Evolutionary conservation across 1,284 basidiomycete species (phyloP), one percentile per base, ranked within the genome.

Genomic region (Meira nashicola): DNA sequence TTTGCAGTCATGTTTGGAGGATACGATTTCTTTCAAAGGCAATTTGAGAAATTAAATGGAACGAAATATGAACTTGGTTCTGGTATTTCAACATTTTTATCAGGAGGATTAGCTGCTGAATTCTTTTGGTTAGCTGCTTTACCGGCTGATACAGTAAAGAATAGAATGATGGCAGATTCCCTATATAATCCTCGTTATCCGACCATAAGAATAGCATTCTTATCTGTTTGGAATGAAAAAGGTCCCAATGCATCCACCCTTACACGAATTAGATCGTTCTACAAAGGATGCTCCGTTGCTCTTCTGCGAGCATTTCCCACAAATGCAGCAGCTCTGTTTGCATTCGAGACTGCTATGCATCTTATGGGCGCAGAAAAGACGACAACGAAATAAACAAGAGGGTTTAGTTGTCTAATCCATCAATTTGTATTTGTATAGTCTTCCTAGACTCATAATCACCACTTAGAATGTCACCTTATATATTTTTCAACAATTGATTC

Each of bases 91-190:
- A 88, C 86, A 64, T 88, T 89, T 74, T 74, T 88, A 15, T 83
- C 87, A 1, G 88, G 88, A 21, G 78, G 75, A 0, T 43, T 79
- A 1, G 70, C 64, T 1, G 76, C 78, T 19, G 79, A 80, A 52
- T 54, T 76, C 2, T 80, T 78, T 57, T 80, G 80, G 79, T 57
- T 83, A 17, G 84, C 86, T 79, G 87, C 84, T 17, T 88, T 89
- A 51, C 87, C 88, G 0, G 84, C 86, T 28, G 89, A 90, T 77
- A 87, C 87, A 68, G 80, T 89, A 62, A 90, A 90, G 79, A 74
- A 76, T 44, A 70, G 80, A 2, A 62, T 80, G 62, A 80, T 81
- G 80, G 73, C 77, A 41, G 80, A 80, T 59, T 67, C 67, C 81
- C 85, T 89, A 82, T 81, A 83, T 69, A 81, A 79, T 2, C 80